Evolutionary conservation across 2,329 filamentous ascomycete genomes (phyloP), one percentile per base, ranked within the genome.

Genomic region (Aureobasidium namibiae): DNA sequence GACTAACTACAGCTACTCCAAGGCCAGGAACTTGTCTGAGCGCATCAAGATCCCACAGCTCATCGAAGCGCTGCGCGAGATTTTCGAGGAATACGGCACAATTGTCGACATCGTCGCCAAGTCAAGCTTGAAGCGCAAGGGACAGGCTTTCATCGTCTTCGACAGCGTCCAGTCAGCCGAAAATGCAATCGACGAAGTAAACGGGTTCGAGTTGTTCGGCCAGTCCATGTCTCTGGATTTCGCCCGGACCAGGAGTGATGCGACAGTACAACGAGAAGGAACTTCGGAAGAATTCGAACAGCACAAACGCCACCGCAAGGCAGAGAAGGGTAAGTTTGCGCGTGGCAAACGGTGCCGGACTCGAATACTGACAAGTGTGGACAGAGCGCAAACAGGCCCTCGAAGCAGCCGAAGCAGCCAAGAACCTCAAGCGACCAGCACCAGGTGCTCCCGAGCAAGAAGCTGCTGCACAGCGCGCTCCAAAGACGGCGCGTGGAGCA

Each of bases 131-230:
- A 92, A 89, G 72, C 89, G 90, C 44, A 96, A 95, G 72, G 94
- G 94, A 13, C 94, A 99, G 75, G 94, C 94, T 0, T 99, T 99
- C 70, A 77, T 99, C 52, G 91, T 97, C 46, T 97, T 91, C 71
- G 90, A 95, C 67, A 82, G 79, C 62, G 78, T 87, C n/a, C 88
- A 91, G 59, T 83, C 86, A n/a, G 92, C 92, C 3, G 78, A 82
- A 56, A 82, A 84, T 63, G 92, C 94, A 18, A 88, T 96, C 63
- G 89, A 95, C 54, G 90, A 95, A 66, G 80, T 95, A 63, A 88
- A 96, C 68, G 92, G 90, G 9, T 99, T 99, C 72, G 89, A 95
- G 66, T 77, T 99, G 4, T 95, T 95, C 67, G 90, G 89, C 52
- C 95, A 96, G 76, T 86, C 88, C 1, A 95, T 99, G 86, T 82